A percentile compares a stretch with the other conserved stretches of the same genome.
These are phyloP conservation scores for Chlorella sp. DNA, from an alignment of 139 green algal genomes.

Conservation along the genomic window DNA sequence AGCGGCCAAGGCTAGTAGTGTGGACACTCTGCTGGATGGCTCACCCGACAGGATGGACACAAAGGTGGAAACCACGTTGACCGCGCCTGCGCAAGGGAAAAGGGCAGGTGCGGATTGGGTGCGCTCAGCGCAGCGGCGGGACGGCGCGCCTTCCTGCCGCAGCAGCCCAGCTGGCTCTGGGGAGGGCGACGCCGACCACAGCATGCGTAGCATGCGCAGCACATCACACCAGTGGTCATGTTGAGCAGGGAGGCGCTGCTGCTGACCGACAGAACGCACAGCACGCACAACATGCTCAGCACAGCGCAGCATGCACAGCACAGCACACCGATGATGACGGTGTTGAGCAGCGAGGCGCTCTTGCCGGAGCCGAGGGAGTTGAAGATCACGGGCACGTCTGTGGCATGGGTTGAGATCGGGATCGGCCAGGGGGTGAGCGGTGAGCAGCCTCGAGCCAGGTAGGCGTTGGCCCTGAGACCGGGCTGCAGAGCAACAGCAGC, in stretches of 20 bases:
- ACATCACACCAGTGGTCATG: too few species aligned
- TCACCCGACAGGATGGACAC: conserved; percentile 49
- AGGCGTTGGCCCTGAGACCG: conserved; percentile 58
- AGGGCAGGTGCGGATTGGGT: too few species aligned
- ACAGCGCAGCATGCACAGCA: conserved; percentile 56
- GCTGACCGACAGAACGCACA: too few species aligned
- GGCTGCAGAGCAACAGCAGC: neutral
- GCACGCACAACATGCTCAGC: too few species aligned
- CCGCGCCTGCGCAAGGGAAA: too few species aligned
- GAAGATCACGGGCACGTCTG: conserved; percentile 53
- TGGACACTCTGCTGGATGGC: neutral
- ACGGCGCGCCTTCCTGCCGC: too few species aligned
- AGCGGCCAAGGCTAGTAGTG: neutral
- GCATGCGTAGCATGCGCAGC: too few species aligned
- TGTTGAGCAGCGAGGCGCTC: conserved; percentile 49
- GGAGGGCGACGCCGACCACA: too few species aligned
- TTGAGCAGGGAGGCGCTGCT: too few species aligned
- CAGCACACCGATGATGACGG: conserved; percentile 56
- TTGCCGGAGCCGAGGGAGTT: conserved; percentile 50
- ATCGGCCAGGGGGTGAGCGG: too few species aligned
- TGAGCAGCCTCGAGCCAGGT: neutral
- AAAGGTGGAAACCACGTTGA: conserved; percentile 15
- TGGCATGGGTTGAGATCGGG: neutral
- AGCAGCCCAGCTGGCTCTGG: too few species aligned
- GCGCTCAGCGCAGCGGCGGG: too few species aligned